Conservation (phyloP, 495 filamentous ascomycete genomes). For the Bombardia bombarda region DNA sequence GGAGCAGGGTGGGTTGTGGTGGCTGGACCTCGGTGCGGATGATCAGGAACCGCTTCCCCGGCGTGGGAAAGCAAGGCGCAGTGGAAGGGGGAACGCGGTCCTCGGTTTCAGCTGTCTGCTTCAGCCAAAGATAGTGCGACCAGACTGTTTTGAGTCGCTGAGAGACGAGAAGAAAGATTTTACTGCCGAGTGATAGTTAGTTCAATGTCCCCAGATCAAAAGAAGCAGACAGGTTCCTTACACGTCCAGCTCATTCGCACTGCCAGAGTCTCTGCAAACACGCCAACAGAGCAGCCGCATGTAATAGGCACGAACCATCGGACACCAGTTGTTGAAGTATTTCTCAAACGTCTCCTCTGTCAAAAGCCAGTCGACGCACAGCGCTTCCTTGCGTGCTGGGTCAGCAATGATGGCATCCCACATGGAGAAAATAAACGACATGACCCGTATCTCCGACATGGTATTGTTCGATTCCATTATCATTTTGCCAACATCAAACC, state of each 20-base stretch:
- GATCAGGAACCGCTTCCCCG: slow-evolving; percentile 85
- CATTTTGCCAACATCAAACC: slow-evolving; percentile 73
- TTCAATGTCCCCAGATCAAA: background rate
- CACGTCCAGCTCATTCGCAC: slow-evolving; percentile 58
- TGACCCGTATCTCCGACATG: slow-evolving; percentile 84
- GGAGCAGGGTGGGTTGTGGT: slow-evolving; percentile 36
- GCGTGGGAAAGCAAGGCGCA: slow-evolving; percentile 77
- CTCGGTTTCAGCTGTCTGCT: slow-evolving; percentile 51
- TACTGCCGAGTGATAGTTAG: slow-evolving; percentile 26
- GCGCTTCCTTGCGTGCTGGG: slow-evolving; percentile 56
- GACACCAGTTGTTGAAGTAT: slow-evolving; percentile 95
- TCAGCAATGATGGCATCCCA: slow-evolving; percentile 70
- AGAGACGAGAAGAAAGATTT: slow-evolving; percentile 64
- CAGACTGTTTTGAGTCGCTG: slow-evolving; percentile 65
- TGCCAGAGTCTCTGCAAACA: slow-evolving; percentile 68
- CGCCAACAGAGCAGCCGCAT: slow-evolving; percentile 94
- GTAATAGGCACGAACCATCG: slow-evolving; percentile 94
- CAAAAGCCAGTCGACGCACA: slow-evolving; percentile 79
- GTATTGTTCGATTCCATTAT: slow-evolving; percentile 88
- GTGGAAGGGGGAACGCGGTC: slow-evolving; percentile 58
- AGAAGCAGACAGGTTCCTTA: slow-evolving; percentile 35
- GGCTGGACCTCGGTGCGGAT: slow-evolving; percentile 73
- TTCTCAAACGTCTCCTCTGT: slow-evolving; percentile 68
- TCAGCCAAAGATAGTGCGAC: slow-evolving; percentile 71
- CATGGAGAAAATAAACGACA: slow-evolving; percentile 73